These are phyloP conservation scores for Podospora bellae-mahoneyi DNA, from an alignment of 495 filamentous ascomycete species.

Conservation along the genomic window DNA sequence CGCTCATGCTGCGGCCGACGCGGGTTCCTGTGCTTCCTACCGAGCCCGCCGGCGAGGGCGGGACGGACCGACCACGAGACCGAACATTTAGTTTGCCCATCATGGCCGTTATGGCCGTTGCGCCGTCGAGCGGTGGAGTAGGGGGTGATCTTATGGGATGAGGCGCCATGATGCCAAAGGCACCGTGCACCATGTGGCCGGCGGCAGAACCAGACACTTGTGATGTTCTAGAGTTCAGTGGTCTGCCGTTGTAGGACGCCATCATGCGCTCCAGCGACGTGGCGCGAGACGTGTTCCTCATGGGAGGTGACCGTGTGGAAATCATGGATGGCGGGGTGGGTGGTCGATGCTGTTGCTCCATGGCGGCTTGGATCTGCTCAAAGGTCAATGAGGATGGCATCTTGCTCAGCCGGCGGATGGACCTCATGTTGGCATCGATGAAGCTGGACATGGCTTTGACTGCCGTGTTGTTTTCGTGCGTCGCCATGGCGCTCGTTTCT, in stretches of 20 bases:
- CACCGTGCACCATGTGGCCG: slow-evolving; percentile 7
- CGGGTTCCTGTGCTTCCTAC: slow-evolving; percentile 5
- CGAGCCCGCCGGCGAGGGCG: slow-evolving; percentile 23
- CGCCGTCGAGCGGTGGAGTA: slow-evolving; percentile 21
- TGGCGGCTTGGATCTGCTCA: slow-evolving; percentile 33
- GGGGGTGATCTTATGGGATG: slow-evolving; percentile 18
- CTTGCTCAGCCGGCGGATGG: slow-evolving; percentile 46
- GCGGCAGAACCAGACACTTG: not conserved
- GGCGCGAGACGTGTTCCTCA: slow-evolving; percentile 18
- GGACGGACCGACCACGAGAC: slow-evolving; percentile 20
- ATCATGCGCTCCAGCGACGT: slow-evolving; percentile 27
- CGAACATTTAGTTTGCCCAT: slow-evolving; percentile 32
- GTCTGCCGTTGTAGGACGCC: slow-evolving; percentile 16
- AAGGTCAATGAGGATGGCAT: slow-evolving; percentile 36
- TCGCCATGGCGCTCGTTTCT: slow-evolving; percentile 34
- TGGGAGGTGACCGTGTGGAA: slow-evolving; percentile 23
- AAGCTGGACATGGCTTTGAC: slow-evolving; percentile 45
- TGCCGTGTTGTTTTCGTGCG: slow-evolving; percentile 41
- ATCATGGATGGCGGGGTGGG: slow-evolving; percentile 36
- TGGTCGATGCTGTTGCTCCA: slow-evolving; percentile 30
- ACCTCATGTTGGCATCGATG: slow-evolving; percentile 44
- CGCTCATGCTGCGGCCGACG: slow-evolving; percentile 18
- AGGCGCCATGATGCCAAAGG: not conserved
- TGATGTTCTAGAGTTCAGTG: not conserved
- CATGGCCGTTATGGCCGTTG: slow-evolving; percentile 27